A percentile compares a stretch with the other conserved stretches of the same genome.
These are phyloP conservation scores for Austropuccinia psidii DNA, from an alignment of 1,284 basidiomycete genomes.

Conservation along the genomic window DNA sequence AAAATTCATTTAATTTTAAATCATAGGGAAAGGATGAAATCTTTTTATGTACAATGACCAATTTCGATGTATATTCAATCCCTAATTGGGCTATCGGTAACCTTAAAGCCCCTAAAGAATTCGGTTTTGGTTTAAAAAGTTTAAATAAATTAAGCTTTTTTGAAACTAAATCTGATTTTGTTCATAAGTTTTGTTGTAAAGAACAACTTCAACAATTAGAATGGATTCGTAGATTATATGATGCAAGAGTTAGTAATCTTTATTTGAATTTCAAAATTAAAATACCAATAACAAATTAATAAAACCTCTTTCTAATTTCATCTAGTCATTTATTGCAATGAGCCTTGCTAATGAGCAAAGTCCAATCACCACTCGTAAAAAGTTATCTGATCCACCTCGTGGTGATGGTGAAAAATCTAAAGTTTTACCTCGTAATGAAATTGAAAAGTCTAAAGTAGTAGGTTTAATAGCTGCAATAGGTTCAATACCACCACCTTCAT, in stretches of 20 bases:
- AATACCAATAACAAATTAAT: no score
- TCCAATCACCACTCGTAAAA: background rate
- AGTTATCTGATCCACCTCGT: background rate
- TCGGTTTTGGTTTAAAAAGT: conserved; percentile 31
- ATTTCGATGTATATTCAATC: conserved; percentile 33
- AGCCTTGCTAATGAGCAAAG: background rate
- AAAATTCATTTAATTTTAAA: background rate
- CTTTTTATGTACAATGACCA: conserved; percentile 30
- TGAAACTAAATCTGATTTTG: conserved; percentile 35
- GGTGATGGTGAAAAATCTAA: no score
- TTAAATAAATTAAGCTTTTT: conserved; percentile 33
- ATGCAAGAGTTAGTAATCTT: conserved; percentile 26
- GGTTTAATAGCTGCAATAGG: no score
- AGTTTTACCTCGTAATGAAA: no score
- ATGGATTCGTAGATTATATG: conserved; percentile 36
- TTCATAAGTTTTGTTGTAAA: conserved; percentile 27
- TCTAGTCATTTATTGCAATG: background rate
- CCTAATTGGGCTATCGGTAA: background rate
- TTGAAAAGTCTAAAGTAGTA: no score
- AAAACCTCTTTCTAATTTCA: background rate
- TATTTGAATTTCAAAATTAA: background rate
- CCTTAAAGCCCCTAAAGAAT: conserved; percentile 20
- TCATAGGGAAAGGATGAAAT: conserved; percentile 32
- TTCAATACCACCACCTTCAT: no score
- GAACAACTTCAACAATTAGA: background rate